Evolutionary conservation across 768 basidiomycete genomes (phyloP), one percentile per base, ranked within the genome.

Genomic region (Russula compacta): DNA sequence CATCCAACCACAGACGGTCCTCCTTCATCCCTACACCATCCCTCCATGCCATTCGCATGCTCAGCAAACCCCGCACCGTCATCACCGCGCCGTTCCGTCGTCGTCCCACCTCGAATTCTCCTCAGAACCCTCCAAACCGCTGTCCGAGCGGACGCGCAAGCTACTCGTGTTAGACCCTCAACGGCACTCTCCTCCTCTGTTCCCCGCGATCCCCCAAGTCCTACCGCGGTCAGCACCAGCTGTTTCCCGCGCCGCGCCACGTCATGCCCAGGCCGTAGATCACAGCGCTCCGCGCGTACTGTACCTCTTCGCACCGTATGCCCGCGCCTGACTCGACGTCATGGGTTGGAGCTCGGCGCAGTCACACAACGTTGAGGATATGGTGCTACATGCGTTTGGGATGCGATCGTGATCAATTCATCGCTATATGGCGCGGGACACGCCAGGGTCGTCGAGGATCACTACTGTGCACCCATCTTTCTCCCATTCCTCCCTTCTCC

Each of bases 271-370:
- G n/a, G n/a, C n/a, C n/a, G n/a, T n/a, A n/a, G n/a, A n/a, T n/a
- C n/a, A n/a, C n/a, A n/a, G n/a, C n/a, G n/a, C n/a, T n/a, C n/a
- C n/a, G n/a, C n/a, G n/a, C n/a, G n/a, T n/a, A n/a, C n/a, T n/a
- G n/a, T n/a, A n/a, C n/a, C n/a, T n/a, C n/a, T n/a, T n/a, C n/a
- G n/a, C n/a, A n/a, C n/a, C n/a, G n/a, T n/a, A n/a, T n/a, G n/a
- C n/a, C n/a, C 75, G 72, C 38, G 67, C 67, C 14, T 90, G 88
- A 86, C 77, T 92, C 19, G 87, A 91, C 60, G 84, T 86, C 4
- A 92, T 92, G 87, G 81, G 92, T 4, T 94, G 91, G 91, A 89
- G 86, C 68, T 88, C 86, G 2, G 91, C 91, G 4, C 88, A 91
- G 68, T 88, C 89, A 2, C 84, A 85, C 53, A 89, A 82, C 68